A percentile compares a stretch with the other conserved stretches of the same genome.
Conservation (phyloP, 768 basidiomycete species). For the Lactarius evosmus region DNA sequence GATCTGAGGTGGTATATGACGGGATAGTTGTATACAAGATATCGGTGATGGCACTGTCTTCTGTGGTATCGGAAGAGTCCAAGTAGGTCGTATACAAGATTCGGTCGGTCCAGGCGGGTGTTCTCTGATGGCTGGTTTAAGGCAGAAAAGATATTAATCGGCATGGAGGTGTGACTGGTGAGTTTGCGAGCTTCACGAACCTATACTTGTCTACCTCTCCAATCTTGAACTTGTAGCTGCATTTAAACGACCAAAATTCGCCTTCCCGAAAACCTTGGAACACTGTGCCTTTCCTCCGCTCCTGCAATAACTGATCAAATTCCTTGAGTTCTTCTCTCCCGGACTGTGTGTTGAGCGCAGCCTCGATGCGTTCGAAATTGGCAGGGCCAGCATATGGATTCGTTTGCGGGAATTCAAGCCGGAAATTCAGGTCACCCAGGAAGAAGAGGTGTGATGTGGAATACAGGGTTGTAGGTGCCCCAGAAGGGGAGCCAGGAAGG, state of each 20-base stretch:
- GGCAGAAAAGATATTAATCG: not conserved
- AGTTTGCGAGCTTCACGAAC: constrained; percentile 40
- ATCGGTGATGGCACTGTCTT: constrained; percentile 55
- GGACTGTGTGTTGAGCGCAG: constrained; percentile 39
- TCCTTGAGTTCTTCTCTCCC: constrained; percentile 61
- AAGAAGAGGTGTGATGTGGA: constrained; percentile 88
- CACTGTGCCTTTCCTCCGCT: constrained; percentile 59
- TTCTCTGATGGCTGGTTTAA: constrained; percentile 55
- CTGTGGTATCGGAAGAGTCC: constrained; percentile 53
- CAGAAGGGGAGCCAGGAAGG: constrained; percentile 38
- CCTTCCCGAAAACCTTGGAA: constrained; percentile 79
- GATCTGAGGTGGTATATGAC: constrained; percentile 86
- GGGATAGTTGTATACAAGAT: constrained; percentile 77
- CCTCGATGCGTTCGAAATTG: constrained; percentile 38
- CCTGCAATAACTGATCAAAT: constrained; percentile 66
- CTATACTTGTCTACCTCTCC: constrained; percentile 82
- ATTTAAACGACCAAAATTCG: constrained; percentile 83
- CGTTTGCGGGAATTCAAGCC: constrained; percentile 60
- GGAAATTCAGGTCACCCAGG: constrained; percentile 92
- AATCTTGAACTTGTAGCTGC: constrained; percentile 84
- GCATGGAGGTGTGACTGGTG: constrained; percentile 12
- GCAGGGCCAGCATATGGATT: constrained; percentile 44
- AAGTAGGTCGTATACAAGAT: constrained; percentile 78
- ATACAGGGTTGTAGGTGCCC: constrained; percentile 60
- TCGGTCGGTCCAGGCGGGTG: constrained; percentile 92